These are phyloP conservation scores for Ambrosiella cleistominuta DNA, from an alignment of 2,329 filamentous ascomycete genomes.

Conservation along the genomic window DNA sequence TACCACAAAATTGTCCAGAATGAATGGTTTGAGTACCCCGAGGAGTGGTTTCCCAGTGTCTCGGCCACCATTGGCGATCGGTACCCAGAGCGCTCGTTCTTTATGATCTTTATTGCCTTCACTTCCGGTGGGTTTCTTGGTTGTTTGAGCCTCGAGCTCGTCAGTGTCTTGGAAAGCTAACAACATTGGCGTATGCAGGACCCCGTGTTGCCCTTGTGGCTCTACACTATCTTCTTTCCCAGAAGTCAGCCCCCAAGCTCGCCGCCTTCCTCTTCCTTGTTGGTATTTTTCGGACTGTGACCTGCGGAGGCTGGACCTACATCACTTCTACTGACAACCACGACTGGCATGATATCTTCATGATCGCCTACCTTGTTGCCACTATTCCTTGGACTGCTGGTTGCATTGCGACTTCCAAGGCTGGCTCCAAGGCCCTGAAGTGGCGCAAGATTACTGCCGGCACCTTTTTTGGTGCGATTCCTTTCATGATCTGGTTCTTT, in stretches of 20 bases:
- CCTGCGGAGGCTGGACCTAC: conserved; percentile 96
- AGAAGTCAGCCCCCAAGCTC: conserved; percentile 53
- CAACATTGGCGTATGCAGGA: conserved; percentile 29
- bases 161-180: neutral
- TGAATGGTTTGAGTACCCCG: conserved; percentile 82
- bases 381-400: conserved; percentile 92
- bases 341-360: conserved; percentile 97
- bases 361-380: conserved; percentile 93
- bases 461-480: conserved; percentile 76
- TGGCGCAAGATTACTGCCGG: conserved; percentile 74
- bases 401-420: conserved; percentile 72
- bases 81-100: conserved; percentile 90
- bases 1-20: conserved; percentile 97
- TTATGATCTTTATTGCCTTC: conserved; percentile 92
- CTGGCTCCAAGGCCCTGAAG: conserved; percentile 64
- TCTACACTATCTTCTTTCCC: conserved; percentile 80
- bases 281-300: conserved; percentile 75
- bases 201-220: conserved; percentile 82
- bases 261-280: conserved; percentile 67
- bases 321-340: conserved; percentile 97
- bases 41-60: conserved; percentile 94
- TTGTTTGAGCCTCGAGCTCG: neutral
- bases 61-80: conserved; percentile 94
- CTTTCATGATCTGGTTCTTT: conserved; percentile 89
- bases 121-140: conserved; percentile 52